Base-by-base conservation (phyloP, 495 filamentous ascomycete genomes). In the Xylaria scruposa region DNA sequence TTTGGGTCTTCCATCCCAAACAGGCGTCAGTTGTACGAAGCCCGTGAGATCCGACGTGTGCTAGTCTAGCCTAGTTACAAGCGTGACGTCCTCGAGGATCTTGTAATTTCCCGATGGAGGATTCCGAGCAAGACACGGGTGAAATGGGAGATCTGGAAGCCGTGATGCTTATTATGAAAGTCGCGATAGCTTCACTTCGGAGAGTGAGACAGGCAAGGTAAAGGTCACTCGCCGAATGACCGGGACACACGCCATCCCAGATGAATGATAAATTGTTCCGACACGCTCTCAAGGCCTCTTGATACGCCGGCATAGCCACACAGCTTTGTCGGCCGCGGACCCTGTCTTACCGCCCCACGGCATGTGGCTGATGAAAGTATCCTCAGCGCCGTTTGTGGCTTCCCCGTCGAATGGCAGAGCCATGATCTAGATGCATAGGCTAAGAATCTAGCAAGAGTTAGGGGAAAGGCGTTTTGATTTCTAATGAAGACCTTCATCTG, bases 21-120 rank as follows among this genome's bases (percentile, higher is more conserved):
- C 6, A 7, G 60, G 59, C 47, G 12, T 53, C 44, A 64, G 59
- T 70, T 36, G 68, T 36, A 70, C 68, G 68, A 64, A 70, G 33
- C 56, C 59, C 38, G 59, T 46, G 19, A 46, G 56, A 64, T 70
- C 59, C 59, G 59, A 21, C 26, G 59, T 44, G 68, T 70, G 59
- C 47, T 63, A 63, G 44, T 7, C 42, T 54, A 7, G 54, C 29
- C 54, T 36, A 59, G 67, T 49, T 61, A 42, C 68, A 70, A 47
- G 42, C 19, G 67, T 61, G 54, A 61, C 67, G 62, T 47, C 42
- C 66, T 68, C 26, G n/a, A 29, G 17, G 54, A 33, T 49, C 13
- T 29, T 42, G 29, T 42, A 49, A 47, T 49, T 47, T 38, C 42
- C 62, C 62, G 12, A 24, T 60, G 60, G 21, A 29, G 60, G 26